These are phyloP conservation scores for Leishmania arabica DNA, from an alignment of 208 protist species.

Conservation along the genomic window DNA sequence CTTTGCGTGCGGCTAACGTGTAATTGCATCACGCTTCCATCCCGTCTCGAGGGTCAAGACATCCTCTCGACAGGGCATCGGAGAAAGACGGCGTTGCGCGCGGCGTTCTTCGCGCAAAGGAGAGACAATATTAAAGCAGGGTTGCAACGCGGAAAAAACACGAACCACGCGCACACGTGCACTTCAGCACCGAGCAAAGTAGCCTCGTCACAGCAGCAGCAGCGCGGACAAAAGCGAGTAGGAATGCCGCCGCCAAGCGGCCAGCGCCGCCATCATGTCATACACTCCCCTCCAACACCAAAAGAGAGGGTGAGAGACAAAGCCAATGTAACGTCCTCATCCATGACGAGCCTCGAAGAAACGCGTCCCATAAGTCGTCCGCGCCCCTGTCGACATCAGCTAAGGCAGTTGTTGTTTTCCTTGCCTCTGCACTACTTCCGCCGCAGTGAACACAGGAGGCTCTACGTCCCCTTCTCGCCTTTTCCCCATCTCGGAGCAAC, in stretches of 20 bases:
- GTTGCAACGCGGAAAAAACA: not conserved
- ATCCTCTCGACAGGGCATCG: not conserved
- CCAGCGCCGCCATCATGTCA: not conserved
- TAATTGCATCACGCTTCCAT: not conserved
- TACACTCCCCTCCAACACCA: not conserved
- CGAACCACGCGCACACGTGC: not conserved
- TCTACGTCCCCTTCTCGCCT: not conserved
- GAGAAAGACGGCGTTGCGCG: not conserved
- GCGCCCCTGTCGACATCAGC: not conserved
- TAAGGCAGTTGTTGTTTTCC: not conserved
- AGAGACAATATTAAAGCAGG: not conserved
- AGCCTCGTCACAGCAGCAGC: not conserved
- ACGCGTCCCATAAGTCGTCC: not conserved
- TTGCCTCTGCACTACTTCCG: not conserved
- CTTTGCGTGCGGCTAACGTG: not conserved
- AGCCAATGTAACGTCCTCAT: not conserved
- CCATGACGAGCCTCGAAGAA: not conserved
- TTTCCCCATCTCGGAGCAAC: not conserved
- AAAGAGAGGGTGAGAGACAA: not conserved
- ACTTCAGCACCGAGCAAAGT: not conserved
- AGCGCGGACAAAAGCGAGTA: not conserved
- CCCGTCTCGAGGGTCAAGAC: not conserved
- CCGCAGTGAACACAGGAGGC: not conserved
- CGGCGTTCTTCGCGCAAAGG: not conserved
- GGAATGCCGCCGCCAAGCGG: not conserved